These are phyloP conservation scores for Carex arenaria DNA, from an alignment of 202 grass and related monocot species.

Conservation along the genomic window DNA sequence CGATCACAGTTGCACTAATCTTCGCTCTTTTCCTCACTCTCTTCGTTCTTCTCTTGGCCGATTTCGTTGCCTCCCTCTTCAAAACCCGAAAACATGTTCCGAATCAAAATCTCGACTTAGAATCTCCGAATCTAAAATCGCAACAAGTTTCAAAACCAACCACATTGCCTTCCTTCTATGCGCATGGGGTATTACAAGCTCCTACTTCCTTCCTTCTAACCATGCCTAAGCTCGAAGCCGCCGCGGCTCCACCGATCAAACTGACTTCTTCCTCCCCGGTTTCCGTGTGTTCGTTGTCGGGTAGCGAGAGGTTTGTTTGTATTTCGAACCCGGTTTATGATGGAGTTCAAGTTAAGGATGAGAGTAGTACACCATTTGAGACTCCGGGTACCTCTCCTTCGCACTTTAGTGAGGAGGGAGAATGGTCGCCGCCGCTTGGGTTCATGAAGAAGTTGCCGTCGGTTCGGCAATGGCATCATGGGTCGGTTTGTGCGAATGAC, in stretches of 20 bases:
- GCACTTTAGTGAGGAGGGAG: conserved; percentile 34
- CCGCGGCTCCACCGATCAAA: conserved; percentile 30
- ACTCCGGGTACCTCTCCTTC: conserved; percentile 56
- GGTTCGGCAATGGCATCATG: conserved; percentile 17
- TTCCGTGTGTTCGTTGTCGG: conserved; percentile 16
- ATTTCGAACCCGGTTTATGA: conserved; percentile 90
- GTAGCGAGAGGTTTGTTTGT: conserved; percentile 42
- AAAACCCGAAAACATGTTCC: not conserved
- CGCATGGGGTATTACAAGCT: conserved; percentile 66
- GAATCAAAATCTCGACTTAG: not conserved
- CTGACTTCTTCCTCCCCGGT: conserved; percentile 11
- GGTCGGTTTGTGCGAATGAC: conserved; percentile 33
- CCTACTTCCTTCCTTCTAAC: conserved; percentile 56
- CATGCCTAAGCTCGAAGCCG: conserved; percentile 63
- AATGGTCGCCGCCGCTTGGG: conserved; percentile 42
- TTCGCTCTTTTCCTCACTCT: conserved; percentile 66
- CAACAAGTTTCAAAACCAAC: not conserved
- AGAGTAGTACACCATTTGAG: conserved; percentile 49
- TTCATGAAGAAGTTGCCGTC: conserved; percentile 64
- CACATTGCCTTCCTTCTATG: conserved; percentile 63
- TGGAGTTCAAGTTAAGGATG: not conserved
- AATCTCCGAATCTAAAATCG: conserved; percentile 3
- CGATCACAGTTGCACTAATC: conserved; percentile 49
- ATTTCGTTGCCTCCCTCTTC: conserved; percentile 66
- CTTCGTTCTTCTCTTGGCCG: conserved; percentile 57